Evolutionary conservation across 306 rosid genomes (phyloP), one percentile per base, ranked within the genome.

Genomic region (Citrullus mucosospermus): DNA sequence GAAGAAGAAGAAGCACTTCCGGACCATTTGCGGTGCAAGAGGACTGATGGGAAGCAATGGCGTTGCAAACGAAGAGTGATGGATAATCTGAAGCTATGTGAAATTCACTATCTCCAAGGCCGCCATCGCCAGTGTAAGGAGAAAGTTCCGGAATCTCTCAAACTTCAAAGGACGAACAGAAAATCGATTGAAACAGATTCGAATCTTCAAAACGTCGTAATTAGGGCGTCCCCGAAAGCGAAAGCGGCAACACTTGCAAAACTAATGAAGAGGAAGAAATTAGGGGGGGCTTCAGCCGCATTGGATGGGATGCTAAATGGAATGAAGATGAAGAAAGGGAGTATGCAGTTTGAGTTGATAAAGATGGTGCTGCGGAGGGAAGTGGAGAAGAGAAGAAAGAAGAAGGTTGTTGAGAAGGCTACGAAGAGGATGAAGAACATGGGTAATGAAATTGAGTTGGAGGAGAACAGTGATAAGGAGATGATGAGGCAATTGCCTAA

Each of bases 1-100:
- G 92, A 78, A 7, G 88, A 82, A 28, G 88, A 77, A 50, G 95
- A 90, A 55, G 65, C 80, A 39, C 65, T 85, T 56, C 93, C 97
- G 80, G 98, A 92, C 80, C 78, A 91, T 79, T 85, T 92, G 51
- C 96, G 99, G 67, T 96, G 99, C 80, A 80, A 82, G 81, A 93
- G 99, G 51, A 91, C 93, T 6, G 99, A 96, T 85, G 99, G 99
- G 9, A 86, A 91, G 81, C 84, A 88, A 91, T 96, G 99, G 99
- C 91, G 98, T 82, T 96, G 99, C 89, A 86, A 86, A 69, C 85
- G 98, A 79, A 83, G 87, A 73, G 99, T 87, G 55, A 90, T 80
- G 97, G 91, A 85, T 28, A 80, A 90, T 80, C 77, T 92, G 85
- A 96, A 92, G 87, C 91, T 96, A 12, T 96, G 99, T 87, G 97